Evolutionary conservation across 345 rosid genomes (phyloP), one percentile per base, ranked within the genome.

Genomic region (Cardiospermum halicacabum): DNA sequence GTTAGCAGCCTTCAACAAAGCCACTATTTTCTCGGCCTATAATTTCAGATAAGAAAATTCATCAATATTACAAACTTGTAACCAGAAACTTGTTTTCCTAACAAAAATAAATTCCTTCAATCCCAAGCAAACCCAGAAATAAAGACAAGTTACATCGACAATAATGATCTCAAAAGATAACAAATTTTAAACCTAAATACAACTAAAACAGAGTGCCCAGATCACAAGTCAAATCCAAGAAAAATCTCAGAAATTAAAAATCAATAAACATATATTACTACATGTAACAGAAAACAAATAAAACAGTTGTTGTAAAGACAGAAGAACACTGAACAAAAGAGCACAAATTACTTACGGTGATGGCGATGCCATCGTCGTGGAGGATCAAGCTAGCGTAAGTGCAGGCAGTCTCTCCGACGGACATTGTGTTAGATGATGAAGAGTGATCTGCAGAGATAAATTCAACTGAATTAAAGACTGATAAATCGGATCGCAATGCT

Each of bases 1-100:
- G 28, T 76, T 77, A 4, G 91, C 89, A 2, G 85, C 70, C 60
- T 83, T 85, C 55, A 83, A 77, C 61, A 88, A 26, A 0, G 78
- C 3, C n/a, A 82, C 72, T 24, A 88, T 83, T 79, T 84, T 87
- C 68, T 87, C 90, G 11, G 88, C 77, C 93, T 84, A 69, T 42
- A 7, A 11, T 22, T 10, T 11, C 13, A 27, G 25, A 10, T n/a
- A n/a, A n/a, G n/a, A n/a, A n/a, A n/a, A n/a, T n/a, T n/a, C n/a
- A n/a, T n/a, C n/a, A n/a, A n/a, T n/a, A n/a, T n/a, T n/a, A n/a
- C n/a, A n/a, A n/a, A n/a, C n/a, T n/a, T n/a, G n/a, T n/a, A 51
- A 22, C 12, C 28, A 37, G 13, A 13, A 15, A 15, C 9, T 9
- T 34, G 39, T 34, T 34, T 34, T 34, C 39, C 0, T 26, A 22